These are phyloP conservation scores for Schizophyllum amplum DNA, from an alignment of 1,284 basidiomycete genomes.

Conservation along the genomic window DNA sequence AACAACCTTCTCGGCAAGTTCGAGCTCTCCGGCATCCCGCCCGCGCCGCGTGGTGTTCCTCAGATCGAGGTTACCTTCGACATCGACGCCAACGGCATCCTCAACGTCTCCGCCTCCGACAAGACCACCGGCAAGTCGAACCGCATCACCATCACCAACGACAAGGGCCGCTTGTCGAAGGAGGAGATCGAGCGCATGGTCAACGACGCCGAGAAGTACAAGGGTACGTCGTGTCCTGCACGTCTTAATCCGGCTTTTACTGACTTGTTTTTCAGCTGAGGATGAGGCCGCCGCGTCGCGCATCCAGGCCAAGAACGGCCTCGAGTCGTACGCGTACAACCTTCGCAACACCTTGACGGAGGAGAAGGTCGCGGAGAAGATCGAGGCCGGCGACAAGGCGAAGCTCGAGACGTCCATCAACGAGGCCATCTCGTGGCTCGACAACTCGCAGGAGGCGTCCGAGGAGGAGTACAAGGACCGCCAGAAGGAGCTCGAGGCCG, in stretches of 20 bases:
- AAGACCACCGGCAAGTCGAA: slow-evolving; percentile 98
- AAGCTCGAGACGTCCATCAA: slow-evolving; percentile 14
- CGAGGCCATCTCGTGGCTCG: slow-evolving; percentile 58
- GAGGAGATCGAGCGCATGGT: slow-evolving; percentile 99
- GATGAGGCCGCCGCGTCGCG: slow-evolving; percentile 78
- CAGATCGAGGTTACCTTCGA: slow-evolving; percentile 99
- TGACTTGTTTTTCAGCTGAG: slow-evolving; percentile 41
- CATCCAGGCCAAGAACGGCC: slow-evolving; percentile 80
- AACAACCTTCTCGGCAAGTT: slow-evolving; percentile 99
- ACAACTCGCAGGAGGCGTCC: slow-evolving; percentile 81
- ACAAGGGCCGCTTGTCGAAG: slow-evolving; percentile 97
- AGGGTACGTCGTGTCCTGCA: slow-evolving; percentile 36
- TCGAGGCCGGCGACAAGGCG: slow-evolving; percentile 48
- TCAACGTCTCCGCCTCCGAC: slow-evolving; percentile 94
- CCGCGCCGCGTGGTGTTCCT: slow-evolving; percentile 96
- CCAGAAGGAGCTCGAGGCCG: slow-evolving; percentile 91
- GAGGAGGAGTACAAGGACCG: slow-evolving; percentile 95
- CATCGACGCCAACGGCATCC: slow-evolving; percentile 96
- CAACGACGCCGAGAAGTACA: slow-evolving; percentile 88
- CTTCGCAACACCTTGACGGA: slow-evolving; percentile 86
- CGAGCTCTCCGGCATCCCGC: slow-evolving; percentile 96
- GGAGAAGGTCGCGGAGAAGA: slow-evolving; percentile 84
- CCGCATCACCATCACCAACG: slow-evolving; percentile 96
- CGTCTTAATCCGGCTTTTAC: slow-evolving; percentile 13
- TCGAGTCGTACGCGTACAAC: slow-evolving; percentile 96